These are phyloP conservation scores for Pyrrhoderma noxium DNA, from an alignment of 1,284 basidiomycete species.

Conservation along the genomic window DNA sequence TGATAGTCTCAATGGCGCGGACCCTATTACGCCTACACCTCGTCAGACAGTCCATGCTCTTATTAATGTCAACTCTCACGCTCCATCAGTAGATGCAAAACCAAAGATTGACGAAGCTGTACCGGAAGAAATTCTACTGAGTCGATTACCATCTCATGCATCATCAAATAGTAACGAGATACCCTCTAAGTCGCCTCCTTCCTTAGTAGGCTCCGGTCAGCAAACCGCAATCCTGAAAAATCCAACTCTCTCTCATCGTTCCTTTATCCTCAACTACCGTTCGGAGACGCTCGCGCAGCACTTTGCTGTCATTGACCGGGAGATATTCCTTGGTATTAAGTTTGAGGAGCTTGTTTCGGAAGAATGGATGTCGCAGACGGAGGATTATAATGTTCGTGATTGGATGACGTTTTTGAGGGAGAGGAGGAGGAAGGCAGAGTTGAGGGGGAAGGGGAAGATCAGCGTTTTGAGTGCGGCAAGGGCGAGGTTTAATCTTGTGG, in stretches of 20 bases:
- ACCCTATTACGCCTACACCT: constrained; percentile 19
- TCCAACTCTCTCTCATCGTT: constrained; percentile 38
- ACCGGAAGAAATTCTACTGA: constrained; percentile 58
- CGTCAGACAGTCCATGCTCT: constrained; percentile 7
- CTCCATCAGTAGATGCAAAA: constrained; percentile 34
- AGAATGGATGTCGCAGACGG: constrained; percentile 48
- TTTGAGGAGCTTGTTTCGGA: constrained; percentile 77
- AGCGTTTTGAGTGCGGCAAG: constrained; percentile 70
- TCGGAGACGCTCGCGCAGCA: constrained; percentile 68
- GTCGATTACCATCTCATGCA: constrained; percentile 40
- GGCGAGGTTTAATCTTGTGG: constrained; percentile 83
- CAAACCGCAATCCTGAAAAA: constrained; percentile 2
- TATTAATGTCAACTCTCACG: neutral
- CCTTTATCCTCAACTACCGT: constrained; percentile 56
- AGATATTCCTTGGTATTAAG: constrained; percentile 74
- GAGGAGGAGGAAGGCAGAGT: constrained; percentile 60
- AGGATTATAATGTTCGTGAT: constrained; percentile 67
- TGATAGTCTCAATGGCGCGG: neutral
- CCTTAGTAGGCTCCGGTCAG: neutral
- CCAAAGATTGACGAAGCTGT: constrained; percentile 53
- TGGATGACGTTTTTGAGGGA: constrained; percentile 81
- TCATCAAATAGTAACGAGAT: constrained; percentile 29
- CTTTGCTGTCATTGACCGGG: constrained; percentile 82
- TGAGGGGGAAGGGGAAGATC: constrained; percentile 48
- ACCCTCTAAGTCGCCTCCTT: constrained; percentile 24